Conservation (phyloP, 345 rosid genomes). For the Lagerstroemia speciosa region DNA sequence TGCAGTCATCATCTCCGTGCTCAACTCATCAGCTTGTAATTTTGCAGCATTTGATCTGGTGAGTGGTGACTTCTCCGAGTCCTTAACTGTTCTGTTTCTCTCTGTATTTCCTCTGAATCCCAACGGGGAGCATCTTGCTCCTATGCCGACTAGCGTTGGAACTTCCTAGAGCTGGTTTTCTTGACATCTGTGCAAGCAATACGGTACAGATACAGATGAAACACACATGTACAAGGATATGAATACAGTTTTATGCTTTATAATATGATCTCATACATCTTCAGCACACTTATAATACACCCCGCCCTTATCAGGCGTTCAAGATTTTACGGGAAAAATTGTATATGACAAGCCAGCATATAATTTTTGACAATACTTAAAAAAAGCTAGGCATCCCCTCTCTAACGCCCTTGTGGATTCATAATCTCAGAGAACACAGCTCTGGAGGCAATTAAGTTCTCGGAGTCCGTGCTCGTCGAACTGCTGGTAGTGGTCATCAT, state of each 20-base stretch:
- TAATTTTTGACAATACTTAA: too few species aligned
- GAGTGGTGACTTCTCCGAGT: not conserved
- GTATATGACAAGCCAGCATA: not conserved
- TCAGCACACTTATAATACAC: not conserved
- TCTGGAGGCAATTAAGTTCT: constrained; percentile 2
- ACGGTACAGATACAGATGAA: too few species aligned
- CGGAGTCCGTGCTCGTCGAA: not conserved
- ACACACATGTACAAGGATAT: too few species aligned
- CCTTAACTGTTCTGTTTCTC: not conserved
- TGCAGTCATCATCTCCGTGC: constrained; percentile 26
- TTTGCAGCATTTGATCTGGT: not conserved
- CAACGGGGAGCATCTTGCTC: constrained; percentile 63
- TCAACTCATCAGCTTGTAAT: constrained; percentile 42
- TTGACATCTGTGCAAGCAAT: too few species aligned
- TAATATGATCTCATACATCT: too few species aligned
- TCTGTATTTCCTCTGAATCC: constrained; percentile 58
- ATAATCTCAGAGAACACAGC: constrained; percentile 25
- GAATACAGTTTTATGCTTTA: too few species aligned
- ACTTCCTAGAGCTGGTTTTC: too few species aligned
- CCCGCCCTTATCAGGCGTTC: not conserved
- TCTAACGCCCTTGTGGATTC: constrained; percentile 20
- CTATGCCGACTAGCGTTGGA: too few species aligned
- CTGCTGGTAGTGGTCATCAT: constrained; percentile 7
- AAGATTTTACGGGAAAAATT: not conserved
- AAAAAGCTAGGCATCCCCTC: too few species aligned